Evolutionary conservation across 164 flowering plant species (phyloP), one percentile per base, ranked within the genome.

Genomic region (Magnolia kwangsiensis): DNA sequence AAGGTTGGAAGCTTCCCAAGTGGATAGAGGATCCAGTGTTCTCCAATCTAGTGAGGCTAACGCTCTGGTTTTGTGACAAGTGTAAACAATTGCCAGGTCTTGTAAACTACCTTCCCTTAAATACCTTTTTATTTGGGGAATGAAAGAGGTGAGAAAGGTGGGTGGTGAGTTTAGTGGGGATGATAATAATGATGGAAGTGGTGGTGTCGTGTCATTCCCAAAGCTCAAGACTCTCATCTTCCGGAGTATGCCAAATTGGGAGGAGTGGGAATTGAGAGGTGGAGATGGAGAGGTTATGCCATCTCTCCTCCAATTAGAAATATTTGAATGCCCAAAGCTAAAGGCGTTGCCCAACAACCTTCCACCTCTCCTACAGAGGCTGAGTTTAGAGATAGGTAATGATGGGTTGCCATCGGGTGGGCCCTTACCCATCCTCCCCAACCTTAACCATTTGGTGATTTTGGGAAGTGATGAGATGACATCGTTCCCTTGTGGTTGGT

Each of bases 191-290:
- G 68, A 8, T 0, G 68, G 68, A 8, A 8, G 68, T 6, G 68
- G 27, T 24, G 24, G 68, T 21, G 20, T 8, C 7, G 13, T 13
- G 1, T 24, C 29, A 23, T 20, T 65, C 29, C 29, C 14, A 21
- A 23, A 24, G 4, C 16, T 65, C 29, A 2, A 65, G 18, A 0
- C 1, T 14, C 11, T 65, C 4, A 0, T 0, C 11, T 20, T 65
- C 14, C 0, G 0, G 0, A 0, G 0, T 1, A 20, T 65, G 18
- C 0, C 9, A 16, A 65, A 65, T 9, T 65, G 68, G 31, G 29
- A 65, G 24, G 29, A 20, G 24, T 65, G 68, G 68, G 24, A 65
- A 1, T 1, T 61, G 21, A 63, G 0, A n/a, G n/a, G n/a, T 0
- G 19, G 14, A 13, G n/a, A 59, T 13, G n/a, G 65, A n/a, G 63